Evolutionary conservation across 345 rosid genomes (phyloP).

Genomic region (Combretum micranthum): DNA sequence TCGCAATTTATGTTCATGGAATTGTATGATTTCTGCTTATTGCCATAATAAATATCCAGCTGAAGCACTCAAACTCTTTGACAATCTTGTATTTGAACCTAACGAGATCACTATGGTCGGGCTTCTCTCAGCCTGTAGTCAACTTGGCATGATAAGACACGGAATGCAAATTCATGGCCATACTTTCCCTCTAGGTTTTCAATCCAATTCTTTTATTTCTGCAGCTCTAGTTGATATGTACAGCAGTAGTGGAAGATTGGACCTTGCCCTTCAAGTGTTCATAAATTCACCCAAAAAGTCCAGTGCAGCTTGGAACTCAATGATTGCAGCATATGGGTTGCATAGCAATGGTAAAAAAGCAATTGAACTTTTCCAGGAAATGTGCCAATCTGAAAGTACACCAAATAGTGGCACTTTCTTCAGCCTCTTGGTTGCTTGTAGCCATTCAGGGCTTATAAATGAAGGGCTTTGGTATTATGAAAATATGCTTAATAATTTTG

Average conservation of each 20-base stretch:
- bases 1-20: constrained; percentile 61
- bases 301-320: constrained; percentile 39
- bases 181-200: constrained; percentile 30
- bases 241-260: constrained; percentile 45
- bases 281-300: constrained; percentile 25
- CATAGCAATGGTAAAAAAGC: constrained; percentile 46
- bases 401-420: constrained; percentile 44
- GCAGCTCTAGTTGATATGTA: constrained; percentile 56
- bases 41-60: constrained; percentile 52
- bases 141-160: constrained; percentile 33
- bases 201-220: constrained; percentile 29
- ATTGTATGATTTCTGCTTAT: constrained; percentile 57
- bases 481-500: constrained; percentile 31
- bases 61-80: constrained; percentile 43
- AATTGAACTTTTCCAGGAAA: constrained; percentile 34
- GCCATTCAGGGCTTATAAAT: constrained; percentile 44
- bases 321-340: constrained; percentile 47
- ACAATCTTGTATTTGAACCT: constrained; percentile 30
- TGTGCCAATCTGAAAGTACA: constrained; percentile 20
- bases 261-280: constrained; percentile 33
- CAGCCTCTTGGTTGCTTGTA: constrained; percentile 47
- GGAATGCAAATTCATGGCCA: constrained; percentile 53
- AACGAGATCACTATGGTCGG: constrained; percentile 52
- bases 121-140: constrained; percentile 50
- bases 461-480: constrained; percentile 40